Conservation (phyloP, 192 early-diverging fungal genomes). For the Ramicandelaber brevisporus region DNA sequence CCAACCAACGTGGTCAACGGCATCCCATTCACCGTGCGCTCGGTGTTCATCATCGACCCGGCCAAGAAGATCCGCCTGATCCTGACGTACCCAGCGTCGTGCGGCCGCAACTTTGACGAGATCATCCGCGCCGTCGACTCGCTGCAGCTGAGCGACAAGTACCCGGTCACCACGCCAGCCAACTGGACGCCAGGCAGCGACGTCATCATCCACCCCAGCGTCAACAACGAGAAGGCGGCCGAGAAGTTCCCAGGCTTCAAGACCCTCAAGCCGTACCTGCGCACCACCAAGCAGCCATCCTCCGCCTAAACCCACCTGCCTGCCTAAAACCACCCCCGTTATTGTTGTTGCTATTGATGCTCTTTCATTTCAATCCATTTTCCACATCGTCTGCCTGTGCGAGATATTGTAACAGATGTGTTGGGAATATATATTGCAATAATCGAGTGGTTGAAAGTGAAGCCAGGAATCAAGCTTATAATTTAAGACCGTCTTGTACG, state of each 20-base stretch:
- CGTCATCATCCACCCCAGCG: constrained; percentile 75
- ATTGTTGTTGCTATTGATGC: too few species aligned
- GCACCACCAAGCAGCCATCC: too few species aligned
- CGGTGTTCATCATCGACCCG: constrained; percentile 89
- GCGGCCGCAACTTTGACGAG: constrained; percentile 91
- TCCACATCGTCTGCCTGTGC: too few species aligned
- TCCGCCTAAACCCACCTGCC: too few species aligned
- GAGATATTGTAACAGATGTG: too few species aligned
- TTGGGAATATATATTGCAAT: too few species aligned
- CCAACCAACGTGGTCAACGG: constrained; percentile 65
- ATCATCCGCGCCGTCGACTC: constrained; percentile 83
- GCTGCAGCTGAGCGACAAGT: constrained; percentile 67
- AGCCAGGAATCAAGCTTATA: too few species aligned
- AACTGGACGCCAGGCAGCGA: constrained; percentile 74
- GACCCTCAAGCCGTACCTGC: constrained; percentile 65
- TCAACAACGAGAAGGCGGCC: constrained; percentile 59
- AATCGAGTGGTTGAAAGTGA: too few species aligned
- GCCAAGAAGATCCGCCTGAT: constrained; percentile 70
- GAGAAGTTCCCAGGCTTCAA: constrained; percentile 60
- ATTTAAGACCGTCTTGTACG: too few species aligned
- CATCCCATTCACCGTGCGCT: constrained; percentile 84
- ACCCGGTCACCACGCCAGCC: constrained; percentile 80
- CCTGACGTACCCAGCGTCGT: constrained; percentile 80
- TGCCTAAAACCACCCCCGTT: too few species aligned
- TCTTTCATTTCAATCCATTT: too few species aligned